Percentiles rank a stretch among this genome's conserved stretches.
Conservation (phyloP, 176 grass and related monocot genomes). For the Areca catechu region DNA sequence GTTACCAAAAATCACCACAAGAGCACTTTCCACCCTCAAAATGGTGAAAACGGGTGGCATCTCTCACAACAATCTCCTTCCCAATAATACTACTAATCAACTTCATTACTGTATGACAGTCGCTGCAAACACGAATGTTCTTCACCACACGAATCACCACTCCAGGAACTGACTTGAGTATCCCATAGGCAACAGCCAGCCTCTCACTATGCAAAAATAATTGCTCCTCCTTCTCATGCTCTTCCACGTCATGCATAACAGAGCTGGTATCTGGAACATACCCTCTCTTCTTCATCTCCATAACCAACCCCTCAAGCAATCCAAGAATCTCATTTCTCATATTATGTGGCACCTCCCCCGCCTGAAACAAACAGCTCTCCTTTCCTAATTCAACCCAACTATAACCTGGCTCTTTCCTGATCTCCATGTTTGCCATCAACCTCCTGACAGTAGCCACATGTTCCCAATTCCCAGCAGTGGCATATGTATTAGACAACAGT, state of each 20-base stretch:
- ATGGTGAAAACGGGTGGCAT: slow-evolving; percentile 67
- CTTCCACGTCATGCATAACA: slow-evolving; percentile 93
- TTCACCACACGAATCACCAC: slow-evolving; percentile 61
- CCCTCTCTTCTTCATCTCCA: slow-evolving; percentile 60
- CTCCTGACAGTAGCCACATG: slow-evolving; percentile 52
- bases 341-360: slow-evolving; percentile 46
- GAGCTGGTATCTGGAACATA: slow-evolving; percentile 75
- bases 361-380: slow-evolving; percentile 51
- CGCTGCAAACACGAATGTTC: slow-evolving; percentile 52
- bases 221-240: slow-evolving; percentile 81
- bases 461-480: slow-evolving; percentile 59
- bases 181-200: slow-evolving; percentile 65
- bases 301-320: slow-evolving; percentile 43
- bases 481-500: slow-evolving; percentile 81
- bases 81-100: slow-evolving; percentile 48
- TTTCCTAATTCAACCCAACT: slow-evolving; percentile 63
- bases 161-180: slow-evolving; percentile 53
- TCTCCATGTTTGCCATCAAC: slow-evolving; percentile 43
- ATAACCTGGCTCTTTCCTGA: slow-evolving; percentile 64
- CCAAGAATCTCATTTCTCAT: slow-evolving; percentile 47
- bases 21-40: slow-evolving; percentile 51
- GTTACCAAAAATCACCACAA: slow-evolving; percentile 74
- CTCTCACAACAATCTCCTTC: slow-evolving; percentile 44
- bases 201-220: slow-evolving; percentile 85
- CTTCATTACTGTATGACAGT: slow-evolving; percentile 68